These are phyloP conservation scores for Nyssa sinensis DNA, from an alignment of 148 eudicot genomes.

Conservation along the genomic window DNA sequence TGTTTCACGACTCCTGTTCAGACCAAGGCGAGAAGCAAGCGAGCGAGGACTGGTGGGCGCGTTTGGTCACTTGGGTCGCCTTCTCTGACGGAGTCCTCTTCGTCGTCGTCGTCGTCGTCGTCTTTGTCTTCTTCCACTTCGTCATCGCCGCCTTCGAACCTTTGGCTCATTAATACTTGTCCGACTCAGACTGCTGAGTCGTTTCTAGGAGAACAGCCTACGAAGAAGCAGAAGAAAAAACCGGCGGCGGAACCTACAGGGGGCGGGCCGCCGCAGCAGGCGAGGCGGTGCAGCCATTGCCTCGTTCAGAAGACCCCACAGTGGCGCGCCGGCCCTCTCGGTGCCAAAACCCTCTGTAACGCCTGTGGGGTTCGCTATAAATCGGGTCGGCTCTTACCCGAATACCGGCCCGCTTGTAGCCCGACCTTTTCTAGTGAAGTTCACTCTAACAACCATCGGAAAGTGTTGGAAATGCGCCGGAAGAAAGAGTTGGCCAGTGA, in stretches of 20 bases:
- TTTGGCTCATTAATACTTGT: constrained; percentile 5
- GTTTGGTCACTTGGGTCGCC: constrained; percentile 33
- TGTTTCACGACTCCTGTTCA: constrained; percentile 32
- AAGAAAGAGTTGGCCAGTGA: constrained; percentile 29
- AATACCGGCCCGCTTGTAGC: constrained; percentile 42
- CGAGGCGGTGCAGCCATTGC: neutral
- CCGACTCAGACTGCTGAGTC: constrained; percentile 28
- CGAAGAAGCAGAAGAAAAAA: constrained; percentile 16
- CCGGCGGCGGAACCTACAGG: neutral
- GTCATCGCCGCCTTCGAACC: constrained; percentile 17
- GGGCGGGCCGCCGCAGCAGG: constrained; percentile 2
- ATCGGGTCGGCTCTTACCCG: constrained; percentile 48
- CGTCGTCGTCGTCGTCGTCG: constrained; percentile 18
- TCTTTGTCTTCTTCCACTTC: constrained; percentile 18
- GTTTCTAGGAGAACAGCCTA: constrained; percentile 4
- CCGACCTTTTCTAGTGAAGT: constrained; percentile 47
- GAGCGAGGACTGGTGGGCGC: constrained; percentile 26
- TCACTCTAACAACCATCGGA: constrained; percentile 54
- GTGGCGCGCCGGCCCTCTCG: constrained; percentile 48
- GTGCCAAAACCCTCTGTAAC: constrained; percentile 48
- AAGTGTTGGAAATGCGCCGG: constrained; percentile 49
- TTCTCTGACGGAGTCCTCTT: constrained; percentile 19
- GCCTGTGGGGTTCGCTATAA: constrained; percentile 56
- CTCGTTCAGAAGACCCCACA: constrained; percentile 50
- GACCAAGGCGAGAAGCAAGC: constrained; percentile 43